Evolutionary conservation across 1,284 basidiomycete species (phyloP), one percentile per base, ranked within the genome.

Genomic region (Fomitopsis schrenkii): DNA sequence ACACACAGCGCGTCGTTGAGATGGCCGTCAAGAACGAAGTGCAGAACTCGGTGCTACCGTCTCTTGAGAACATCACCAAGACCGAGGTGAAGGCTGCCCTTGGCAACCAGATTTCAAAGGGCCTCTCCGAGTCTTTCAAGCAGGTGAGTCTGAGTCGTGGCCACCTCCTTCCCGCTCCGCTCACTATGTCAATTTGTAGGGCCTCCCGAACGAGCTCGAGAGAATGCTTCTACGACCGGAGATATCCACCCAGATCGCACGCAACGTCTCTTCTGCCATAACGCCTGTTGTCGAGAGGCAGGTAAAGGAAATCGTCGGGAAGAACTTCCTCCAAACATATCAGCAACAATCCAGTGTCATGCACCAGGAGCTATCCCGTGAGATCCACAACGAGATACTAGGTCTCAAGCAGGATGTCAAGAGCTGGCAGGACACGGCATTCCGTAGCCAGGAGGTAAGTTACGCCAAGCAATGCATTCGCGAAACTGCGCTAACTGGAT

Each of bases 1-100:
- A 93, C 68, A 94, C 91, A 7, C 91, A 90, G 6, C 83, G 89
- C 12, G 89, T 94, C 45, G 91, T 94, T 48, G 91, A 94, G 75
- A 82, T 87, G 78, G 91, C 91, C 9, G 88, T 94, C 68, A 92
- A 91, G 77, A 80, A 78, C 58, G 90, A 93, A 72, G 86, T 94
- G 14, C 88, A 90, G 70, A 86, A 82, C 67, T 91, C 89, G 0
- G 90, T 94, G 14, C 77, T 93, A 17, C 92, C 91, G 12, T 84
- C 90, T 14, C 77, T 94, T 30, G 88, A 91, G 73, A 85, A 78
- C 62, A 91, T 93, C 71, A 92, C 89, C 22, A 88, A 85, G 75
- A 84, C 75, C 54, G 91, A 93, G 74, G 87, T 94, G 59, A 89
- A 86, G 73, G 74, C 82, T 4, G 88, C 88, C 14, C 78, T 94